Evolutionary conservation across 176 grass and related monocot genomes (phyloP).

Genomic region (Eragrostis curvula): DNA sequence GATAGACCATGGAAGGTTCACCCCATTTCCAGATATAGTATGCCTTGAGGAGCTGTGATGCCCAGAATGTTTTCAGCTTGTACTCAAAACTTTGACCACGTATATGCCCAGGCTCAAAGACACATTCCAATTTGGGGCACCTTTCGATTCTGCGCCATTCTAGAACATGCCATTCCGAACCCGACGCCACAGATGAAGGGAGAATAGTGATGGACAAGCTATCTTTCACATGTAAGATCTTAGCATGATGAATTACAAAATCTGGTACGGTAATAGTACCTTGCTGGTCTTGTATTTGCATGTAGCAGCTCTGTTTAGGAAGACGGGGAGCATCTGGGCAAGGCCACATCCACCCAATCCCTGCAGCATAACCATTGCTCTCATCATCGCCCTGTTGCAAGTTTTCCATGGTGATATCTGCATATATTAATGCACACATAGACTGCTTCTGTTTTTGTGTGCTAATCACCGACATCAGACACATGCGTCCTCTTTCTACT

Average conservation of each 20-base stretch:
- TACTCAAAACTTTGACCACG: too few relatives aligned
- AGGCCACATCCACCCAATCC: neutral
- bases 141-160: neutral
- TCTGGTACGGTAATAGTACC: neutral
- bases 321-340: neutral
- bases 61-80: neutral
- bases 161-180: neutral
- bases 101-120: too few relatives aligned
- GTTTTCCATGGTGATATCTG: neutral
- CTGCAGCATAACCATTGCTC: neutral
- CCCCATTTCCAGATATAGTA: neutral
- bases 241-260: fast-evolving
- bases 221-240: neutral
- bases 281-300: conserved; percentile 10
- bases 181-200: too few relatives aligned
- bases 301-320: neutral
- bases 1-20: too few relatives aligned
- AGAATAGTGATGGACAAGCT: neutral
- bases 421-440: neutral
- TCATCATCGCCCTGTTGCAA: neutral
- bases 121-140: neutral
- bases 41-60: neutral
- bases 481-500: too few relatives aligned
- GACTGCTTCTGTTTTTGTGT: neutral
- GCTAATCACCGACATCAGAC: too few relatives aligned